Percentiles rank a stretch among this genome's conserved stretches.
Conservation (phyloP, 1,284 basidiomycete genomes). For the Tilletia horrida region DNA sequence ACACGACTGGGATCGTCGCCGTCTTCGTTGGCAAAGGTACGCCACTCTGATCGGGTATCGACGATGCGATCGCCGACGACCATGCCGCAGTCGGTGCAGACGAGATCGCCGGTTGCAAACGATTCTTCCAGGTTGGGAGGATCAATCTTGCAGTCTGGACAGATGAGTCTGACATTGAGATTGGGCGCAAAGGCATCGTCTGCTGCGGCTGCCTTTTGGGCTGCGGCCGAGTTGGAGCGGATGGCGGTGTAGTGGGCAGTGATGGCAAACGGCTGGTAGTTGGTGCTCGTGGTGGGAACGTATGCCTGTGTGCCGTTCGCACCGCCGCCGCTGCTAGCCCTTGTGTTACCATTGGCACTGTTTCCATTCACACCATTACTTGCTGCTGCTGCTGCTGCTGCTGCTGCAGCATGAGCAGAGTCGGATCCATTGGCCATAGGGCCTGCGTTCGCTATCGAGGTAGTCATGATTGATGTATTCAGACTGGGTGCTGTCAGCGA, state of each 20-base stretch:
- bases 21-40: conserved; percentile 96
- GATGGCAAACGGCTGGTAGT: conserved; percentile 20
- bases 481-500: too few relatives aligned
- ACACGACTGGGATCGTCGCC: conserved; percentile 99
- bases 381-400: not conserved
- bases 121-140: conserved; percentile 94
- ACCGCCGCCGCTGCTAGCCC: not conserved
- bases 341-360: not conserved
- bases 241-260: conserved; percentile 17
- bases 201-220: not conserved
- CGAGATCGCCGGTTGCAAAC: conserved; percentile 93
- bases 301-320: not conserved
- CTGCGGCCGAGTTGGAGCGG: conserved; percentile 15
- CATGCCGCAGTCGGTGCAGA: conserved; percentile 92
- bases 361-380: too few relatives aligned
- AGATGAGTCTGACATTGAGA: conserved; percentile 57
- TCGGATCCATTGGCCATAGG: too few relatives aligned
- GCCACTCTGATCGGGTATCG: conserved; percentile 92
- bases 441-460: too few relatives aligned
- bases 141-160: conserved; percentile 87
- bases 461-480: too few relatives aligned
- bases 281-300: conserved; percentile 4
- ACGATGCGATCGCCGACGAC: conserved; percentile 94
- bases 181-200: conserved; percentile 49
- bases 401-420: not conserved